Evolutionary conservation across 83 land plant species (phyloP).

Genomic region (Thuja plicata): DNA sequence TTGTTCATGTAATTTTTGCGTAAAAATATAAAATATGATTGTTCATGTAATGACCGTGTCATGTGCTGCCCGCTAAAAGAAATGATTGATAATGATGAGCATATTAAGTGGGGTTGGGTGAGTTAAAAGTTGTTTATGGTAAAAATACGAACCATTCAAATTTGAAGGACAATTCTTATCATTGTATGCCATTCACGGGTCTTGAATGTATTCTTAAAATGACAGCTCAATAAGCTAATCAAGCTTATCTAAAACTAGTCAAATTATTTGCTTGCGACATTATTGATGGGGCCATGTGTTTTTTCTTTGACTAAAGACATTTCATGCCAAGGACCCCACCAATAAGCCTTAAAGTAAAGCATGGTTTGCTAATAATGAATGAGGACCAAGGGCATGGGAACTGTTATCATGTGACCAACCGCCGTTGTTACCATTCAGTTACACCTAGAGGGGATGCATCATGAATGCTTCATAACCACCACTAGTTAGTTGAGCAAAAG

Average conservation of each 20-base stretch:
- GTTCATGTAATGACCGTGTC: neutral
- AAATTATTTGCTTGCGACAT: neutral
- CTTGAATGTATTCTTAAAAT: no score
- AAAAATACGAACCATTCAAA: neutral
- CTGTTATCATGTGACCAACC: neutral
- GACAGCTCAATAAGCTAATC: no score
- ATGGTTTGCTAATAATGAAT: neutral
- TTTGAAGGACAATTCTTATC: neutral
- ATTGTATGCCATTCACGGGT: no score
- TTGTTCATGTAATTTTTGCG: neutral
- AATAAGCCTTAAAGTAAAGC: neutral
- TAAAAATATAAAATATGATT: no score
- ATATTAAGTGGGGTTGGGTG: neutral
- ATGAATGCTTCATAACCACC: neutral
- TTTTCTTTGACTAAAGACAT: neutral
- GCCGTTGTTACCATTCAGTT: neutral
- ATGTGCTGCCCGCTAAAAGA: neutral
- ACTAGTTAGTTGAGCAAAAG: no score
- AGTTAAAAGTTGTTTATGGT: neutral
- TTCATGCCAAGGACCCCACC: neutral
- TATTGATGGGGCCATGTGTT: neutral
- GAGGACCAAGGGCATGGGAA: neutral
- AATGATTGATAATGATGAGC: neutral
- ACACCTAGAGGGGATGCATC: neutral
- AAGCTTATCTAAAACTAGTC: no score